Conservation (phyloP, 192 early-diverging fungal species). For the Backusella tuberculispora region DNA sequence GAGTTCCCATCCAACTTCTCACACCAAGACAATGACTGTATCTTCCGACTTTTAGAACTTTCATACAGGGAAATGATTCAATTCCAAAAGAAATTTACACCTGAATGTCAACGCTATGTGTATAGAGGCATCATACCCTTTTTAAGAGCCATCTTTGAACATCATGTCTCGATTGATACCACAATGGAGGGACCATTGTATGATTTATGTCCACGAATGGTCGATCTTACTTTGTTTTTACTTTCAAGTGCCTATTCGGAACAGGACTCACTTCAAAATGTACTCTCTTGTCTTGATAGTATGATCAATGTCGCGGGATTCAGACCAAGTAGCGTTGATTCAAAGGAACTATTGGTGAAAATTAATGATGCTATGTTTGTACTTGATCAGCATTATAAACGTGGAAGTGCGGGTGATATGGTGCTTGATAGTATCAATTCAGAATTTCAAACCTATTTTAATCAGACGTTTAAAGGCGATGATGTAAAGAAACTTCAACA, state of each 20-base stretch:
- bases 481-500: constrained; percentile 23
- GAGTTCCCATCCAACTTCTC: constrained; percentile 19
- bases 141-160: constrained; percentile 26
- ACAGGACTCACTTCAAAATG: neutral
- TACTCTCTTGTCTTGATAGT: constrained; percentile 32
- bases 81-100: neutral
- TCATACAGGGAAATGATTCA: constrained; percentile 1
- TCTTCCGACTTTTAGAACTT: constrained; percentile 6
- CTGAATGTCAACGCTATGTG: neutral
- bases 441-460: constrained; percentile 30
- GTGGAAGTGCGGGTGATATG: neutral
- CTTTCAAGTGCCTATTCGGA: neutral
- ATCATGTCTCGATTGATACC: constrained; percentile 28
- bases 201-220: constrained; percentile 12
- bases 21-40: constrained; percentile 4
- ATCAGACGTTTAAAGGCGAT: neutral
- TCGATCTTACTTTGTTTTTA: neutral
- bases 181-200: constrained; percentile 1
- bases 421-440: constrained; percentile 17
- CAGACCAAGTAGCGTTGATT: neutral
- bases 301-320: constrained; percentile 34
- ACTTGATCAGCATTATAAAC: neutral
- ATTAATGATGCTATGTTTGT: constrained; percentile 1
- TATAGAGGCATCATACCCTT: constrained; percentile 24
- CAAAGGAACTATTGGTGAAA: neutral